A percentile compares a stretch with the other conserved stretches of the same genome.
phyloP scores from a whole-genome alignment of 768 basidiomycete genomes.

The Podaxis carcinomalis region DNA sequence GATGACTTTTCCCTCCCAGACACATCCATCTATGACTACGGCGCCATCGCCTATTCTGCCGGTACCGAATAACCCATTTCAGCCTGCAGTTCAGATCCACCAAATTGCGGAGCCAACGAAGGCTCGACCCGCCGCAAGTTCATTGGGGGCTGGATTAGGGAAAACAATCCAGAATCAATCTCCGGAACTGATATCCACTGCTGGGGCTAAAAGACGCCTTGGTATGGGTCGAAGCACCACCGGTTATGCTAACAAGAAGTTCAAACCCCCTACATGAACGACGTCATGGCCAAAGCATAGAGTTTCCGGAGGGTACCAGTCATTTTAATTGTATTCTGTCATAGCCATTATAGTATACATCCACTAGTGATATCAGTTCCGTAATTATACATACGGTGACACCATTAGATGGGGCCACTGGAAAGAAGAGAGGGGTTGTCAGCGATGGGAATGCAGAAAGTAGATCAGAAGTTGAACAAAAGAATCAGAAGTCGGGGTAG shows the following conservation, averaged over 20 bases:
- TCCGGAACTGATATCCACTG: neutral
- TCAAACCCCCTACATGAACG: slow-evolving; percentile 47
- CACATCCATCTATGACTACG: neutral
- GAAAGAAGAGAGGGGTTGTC: slow-evolving; percentile 3
- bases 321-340: neutral
- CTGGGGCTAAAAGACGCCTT: slow-evolving; percentile 49
- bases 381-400: neutral
- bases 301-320: neutral
- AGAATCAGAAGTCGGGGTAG: slow-evolving; percentile 28
- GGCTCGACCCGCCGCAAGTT: neutral
- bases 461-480: slow-evolving; percentile 15
- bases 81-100: neutral
- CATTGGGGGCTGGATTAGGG: neutral
- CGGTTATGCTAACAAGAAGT: slow-evolving; percentile 67
- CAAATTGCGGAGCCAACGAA: neutral
- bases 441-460: slow-evolving; percentile 5
- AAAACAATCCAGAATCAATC: slow-evolving; percentile 4
- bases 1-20: neutral
- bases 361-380: neutral
- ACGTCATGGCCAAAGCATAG: neutral
- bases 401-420: neutral
- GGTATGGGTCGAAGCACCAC: slow-evolving; percentile 53
- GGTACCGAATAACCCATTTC: neutral
- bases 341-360: neutral
- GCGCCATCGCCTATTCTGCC: neutral